These are phyloP conservation scores for Aspergillus flavus DNA, from an alignment of 2,329 filamentous ascomycete genomes.

Conservation along the genomic window DNA sequence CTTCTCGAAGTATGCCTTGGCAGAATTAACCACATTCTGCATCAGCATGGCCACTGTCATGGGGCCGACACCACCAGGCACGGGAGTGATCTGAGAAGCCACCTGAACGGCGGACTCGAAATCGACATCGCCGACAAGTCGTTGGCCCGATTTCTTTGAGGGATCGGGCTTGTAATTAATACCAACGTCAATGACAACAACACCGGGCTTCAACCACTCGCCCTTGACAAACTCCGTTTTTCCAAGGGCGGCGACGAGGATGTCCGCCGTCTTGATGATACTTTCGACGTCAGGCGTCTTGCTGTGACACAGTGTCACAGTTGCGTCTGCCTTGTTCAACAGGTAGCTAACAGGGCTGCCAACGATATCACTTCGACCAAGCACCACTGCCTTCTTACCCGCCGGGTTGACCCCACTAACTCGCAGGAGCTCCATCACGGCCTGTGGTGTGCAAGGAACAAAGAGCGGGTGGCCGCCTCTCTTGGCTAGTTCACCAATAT, in stretches of 20 bases:
- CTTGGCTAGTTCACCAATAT: slow-evolving; percentile 97
- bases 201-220: slow-evolving; percentile 91
- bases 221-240: slow-evolving; percentile 86
- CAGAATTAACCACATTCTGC: slow-evolving; percentile 89
- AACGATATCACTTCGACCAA: slow-evolving; percentile 95
- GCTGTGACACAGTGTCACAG: slow-evolving; percentile 94
- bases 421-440: slow-evolving; percentile 88
- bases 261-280: slow-evolving; percentile 80
- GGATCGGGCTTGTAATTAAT: slow-evolving; percentile 93
- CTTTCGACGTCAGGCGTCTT: slow-evolving; percentile 74
- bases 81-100: slow-evolving; percentile 90
- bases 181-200: slow-evolving; percentile 95
- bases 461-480: slow-evolving; percentile 87
- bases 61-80: slow-evolving; percentile 93
- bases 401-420: slow-evolving; percentile 80
- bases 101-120: slow-evolving; percentile 82
- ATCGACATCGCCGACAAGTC: slow-evolving; percentile 93
- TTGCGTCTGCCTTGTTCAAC: slow-evolving; percentile 92
- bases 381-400: slow-evolving; percentile 91
- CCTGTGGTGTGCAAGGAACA: slow-evolving; percentile 93
- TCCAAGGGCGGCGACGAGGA: slow-evolving; percentile 90
- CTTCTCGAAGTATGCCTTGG: slow-evolving; percentile 77
- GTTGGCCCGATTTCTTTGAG: slow-evolving; percentile 87
- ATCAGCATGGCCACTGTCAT: slow-evolving; percentile 99
- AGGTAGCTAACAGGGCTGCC: slow-evolving; percentile 96